Evolutionary conservation across 352 stramenopile species (phyloP).

Genomic region (Thraustochytrium striatum): DNA sequence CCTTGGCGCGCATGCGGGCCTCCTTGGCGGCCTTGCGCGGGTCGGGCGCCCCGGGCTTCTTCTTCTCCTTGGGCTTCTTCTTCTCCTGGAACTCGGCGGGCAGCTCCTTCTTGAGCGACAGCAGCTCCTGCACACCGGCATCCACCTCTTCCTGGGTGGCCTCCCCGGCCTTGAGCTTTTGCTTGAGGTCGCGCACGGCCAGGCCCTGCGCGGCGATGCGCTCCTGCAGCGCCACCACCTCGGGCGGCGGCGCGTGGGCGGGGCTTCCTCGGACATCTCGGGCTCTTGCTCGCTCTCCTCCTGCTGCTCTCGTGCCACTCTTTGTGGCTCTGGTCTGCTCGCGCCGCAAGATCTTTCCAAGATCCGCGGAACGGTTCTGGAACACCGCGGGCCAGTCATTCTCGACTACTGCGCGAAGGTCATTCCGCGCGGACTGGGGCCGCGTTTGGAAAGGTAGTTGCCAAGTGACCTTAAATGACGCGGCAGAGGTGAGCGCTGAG

Average conservation of each 20-base stretch:
- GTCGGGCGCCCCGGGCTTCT: constrained; percentile 48
- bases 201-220: constrained; percentile 48
- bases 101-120: constrained; percentile 56
- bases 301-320: no score
- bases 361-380: no score
- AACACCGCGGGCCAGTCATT: no score
- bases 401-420: no score
- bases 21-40: constrained; percentile 34
- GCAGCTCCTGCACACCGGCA: constrained; percentile 53
- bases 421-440: no score
- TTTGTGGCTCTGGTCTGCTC: no score
- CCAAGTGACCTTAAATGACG: no score
- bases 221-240: constrained; percentile 40
- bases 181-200: constrained; percentile 49
- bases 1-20: constrained; percentile 25
- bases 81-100: constrained; percentile 50
- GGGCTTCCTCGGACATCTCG: background rate
- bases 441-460: no score
- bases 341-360: no score
- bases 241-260: background rate
- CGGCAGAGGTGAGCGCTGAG: no score
- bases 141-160: constrained; percentile 57
- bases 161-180: constrained; percentile 33
- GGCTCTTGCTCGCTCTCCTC: background rate
- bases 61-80: constrained; percentile 65